Base-by-base conservation (phyloP, 345 rosid genomes). In the Pistacia atlantica region DNA sequence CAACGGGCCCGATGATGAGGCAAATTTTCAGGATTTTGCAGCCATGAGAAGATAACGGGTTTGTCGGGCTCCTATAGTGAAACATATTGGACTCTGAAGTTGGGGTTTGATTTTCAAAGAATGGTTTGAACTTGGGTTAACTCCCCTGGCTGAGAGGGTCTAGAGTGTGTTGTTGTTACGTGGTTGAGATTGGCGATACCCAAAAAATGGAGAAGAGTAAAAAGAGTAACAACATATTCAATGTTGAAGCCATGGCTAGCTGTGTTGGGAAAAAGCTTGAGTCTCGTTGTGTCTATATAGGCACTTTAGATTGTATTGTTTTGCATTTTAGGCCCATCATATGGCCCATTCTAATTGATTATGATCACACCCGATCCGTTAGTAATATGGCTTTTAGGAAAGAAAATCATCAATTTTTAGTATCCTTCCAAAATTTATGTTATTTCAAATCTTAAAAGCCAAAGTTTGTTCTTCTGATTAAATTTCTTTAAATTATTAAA, bases 31-130 rank as follows among this genome's bases (percentile, higher is more conserved):
- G 70, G 20, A 31, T 68, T 25, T 16, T 61, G 13, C 10, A 61
- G 69, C 81, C 78, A 62, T 31, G 65, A 62, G 54, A 49, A 13
- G 13, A 86, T 22, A 9, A 11, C 3, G 2, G 71, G 58, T 68
- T 86, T 86, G 11, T 83, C 85, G 2, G 83, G 86, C 49, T 83
- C 85, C 52, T 83, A 83, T 18, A 86, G 65, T 12, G 78, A 84
- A 18, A 77, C 83, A 10, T 86, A 81, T 0, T 83, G 86, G 82
- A 86, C 83, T 17, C 69, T 57, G 37, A 81, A 25, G 70, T 20
- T 2, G 42, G 81, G 65, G 45, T 67, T 71, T 5, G 76, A 37
- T 13, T 76, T 38, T 10, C 25, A 64, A 46, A 77, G 74, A 2
- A 83, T 59, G 81, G 71, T n/a, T 69, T 63, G 84, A 42, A 77